Base-by-base conservation (phyloP, 352 stramenopile species). In the Pythium angustatum region DNA sequence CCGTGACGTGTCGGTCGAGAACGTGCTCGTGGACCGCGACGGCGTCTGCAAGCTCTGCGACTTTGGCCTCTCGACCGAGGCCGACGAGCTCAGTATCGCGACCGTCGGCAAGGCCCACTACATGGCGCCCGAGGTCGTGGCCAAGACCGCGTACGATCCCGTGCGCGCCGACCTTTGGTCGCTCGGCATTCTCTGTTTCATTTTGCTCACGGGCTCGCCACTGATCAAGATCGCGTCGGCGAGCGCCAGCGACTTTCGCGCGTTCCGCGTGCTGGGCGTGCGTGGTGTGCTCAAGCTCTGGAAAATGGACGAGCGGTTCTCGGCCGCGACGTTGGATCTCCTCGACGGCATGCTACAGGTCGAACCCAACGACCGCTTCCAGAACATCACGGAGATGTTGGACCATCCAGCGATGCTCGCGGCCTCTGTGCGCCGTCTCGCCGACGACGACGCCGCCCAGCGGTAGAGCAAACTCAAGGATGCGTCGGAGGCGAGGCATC, bases 1-100 rank as follows among this genome's bases (percentile, higher is more conserved):
- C 55, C 77, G 80, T 3, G 80, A 89, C 60, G 48, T 89, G 14
- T 89, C 78, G n/a, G 71, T 87, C 21, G 80, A 89, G 59, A 89
- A 89, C 68, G 52, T 59, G 34, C 31, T 59, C 2, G 10, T 59
- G 7, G 34, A 34, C 21, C 34, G 3, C 11, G 8, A 48, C 14
- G 28, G n/a, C 21, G n/a, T 19, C 11, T 33, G 34, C n/a, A 59
- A 59, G 52, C 12, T 59, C 36, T 59, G 52, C 22, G 52, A 59
- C 22, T 59, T 59, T 28, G 52, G 33, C 8, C 33, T 59, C 33
- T 27, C 19, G 5, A 30, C 38, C 22, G 15, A 9, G 14, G 21
- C 24, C 21, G 21, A 34, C 22, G 28, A 9, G 36, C 36, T 9
- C 4, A 24, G 45, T 19, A 17, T 33, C 21, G 45, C 3, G 9